Percentiles rank a stretch among this genome's conserved stretches.
phyloP scores from a whole-genome alignment of 768 basidiomycete species.

The Suillus discolor region DNA sequence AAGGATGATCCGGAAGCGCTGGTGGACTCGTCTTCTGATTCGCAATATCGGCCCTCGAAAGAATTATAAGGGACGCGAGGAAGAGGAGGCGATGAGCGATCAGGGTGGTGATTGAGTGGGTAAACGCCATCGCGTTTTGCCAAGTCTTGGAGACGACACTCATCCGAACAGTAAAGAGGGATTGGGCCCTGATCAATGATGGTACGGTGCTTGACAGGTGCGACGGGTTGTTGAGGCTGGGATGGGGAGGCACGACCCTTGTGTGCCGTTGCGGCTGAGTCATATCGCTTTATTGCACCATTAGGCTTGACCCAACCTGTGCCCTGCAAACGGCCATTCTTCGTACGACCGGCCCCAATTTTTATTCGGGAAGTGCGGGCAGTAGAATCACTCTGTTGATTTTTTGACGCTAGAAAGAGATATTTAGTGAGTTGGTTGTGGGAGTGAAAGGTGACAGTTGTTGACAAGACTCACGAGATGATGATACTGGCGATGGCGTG shows the following conservation, averaged over 20 bases:
- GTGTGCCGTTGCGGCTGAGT: conserved; percentile 20
- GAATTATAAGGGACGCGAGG: conserved; percentile 46
- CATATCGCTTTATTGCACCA: conserved; percentile 50
- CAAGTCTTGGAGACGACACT: conserved; percentile 66
- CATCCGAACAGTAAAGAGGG: conserved; percentile 85
- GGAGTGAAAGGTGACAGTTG: background rate
- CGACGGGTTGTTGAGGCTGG: conserved; percentile 26
- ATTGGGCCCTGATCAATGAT: conserved; percentile 82
- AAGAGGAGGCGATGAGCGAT: conserved; percentile 41
- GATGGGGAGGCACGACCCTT: conserved; percentile 19
- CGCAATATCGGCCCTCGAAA: conserved; percentile 29
- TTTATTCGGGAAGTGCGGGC: conserved; percentile 36
- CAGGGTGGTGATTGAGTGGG: conserved; percentile 51
- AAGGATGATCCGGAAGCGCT: conserved; percentile 40
- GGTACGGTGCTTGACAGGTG: conserved; percentile 54
- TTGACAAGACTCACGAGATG: conserved; percentile 38
- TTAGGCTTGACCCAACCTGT: conserved; percentile 65
- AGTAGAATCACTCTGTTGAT: conserved; percentile 25
- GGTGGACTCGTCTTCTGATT: conserved; percentile 44
- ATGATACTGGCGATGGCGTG: conserved; percentile 41
- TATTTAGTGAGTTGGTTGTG: conserved; percentile 5
- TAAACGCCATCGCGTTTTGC: conserved; percentile 41
- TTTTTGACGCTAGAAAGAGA: conserved; percentile 27
- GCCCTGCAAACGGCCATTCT: conserved; percentile 62
- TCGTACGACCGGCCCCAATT: conserved; percentile 39